Base-by-base conservation (phyloP, 2,329 filamentous ascomycete species). In the Verticillium klebahnii region DNA sequence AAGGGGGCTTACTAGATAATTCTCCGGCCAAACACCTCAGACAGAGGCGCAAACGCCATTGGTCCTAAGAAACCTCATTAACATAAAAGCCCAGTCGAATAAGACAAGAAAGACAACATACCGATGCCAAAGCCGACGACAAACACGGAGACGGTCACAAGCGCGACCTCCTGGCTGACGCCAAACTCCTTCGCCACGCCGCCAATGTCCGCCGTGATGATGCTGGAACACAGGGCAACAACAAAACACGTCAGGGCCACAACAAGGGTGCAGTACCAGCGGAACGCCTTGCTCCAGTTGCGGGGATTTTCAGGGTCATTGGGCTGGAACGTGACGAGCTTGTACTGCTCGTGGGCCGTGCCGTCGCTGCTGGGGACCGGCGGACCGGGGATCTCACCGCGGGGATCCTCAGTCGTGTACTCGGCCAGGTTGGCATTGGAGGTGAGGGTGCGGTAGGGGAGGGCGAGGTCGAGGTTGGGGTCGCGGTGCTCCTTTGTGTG, bases 231-330 rank as follows among this genome's bases (percentile, higher is more conserved):
- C 62, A 92, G 86, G 0, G 89, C 88, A 55, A 91, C 89, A 50
- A 90, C 87, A 70, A 92, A 92, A 70, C 89, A 92, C 1, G 89
- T 91, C 25, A 85, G 65, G 1, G 92, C 90, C 0, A 96, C 91
- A 17, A 92, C 86, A 89, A 96, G 92, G 29, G 92, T 97, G 70
- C 86, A 89, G 70, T 89, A 91, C 91, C 91, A 94, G 75, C 93
- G 95, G 73, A 80, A 89, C 1, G 76, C 78, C 73, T 92, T 92
- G 61, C 83, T 86, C 90, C 90, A 95, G 74, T 94, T 95, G 81
- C 94, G 94, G 0, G 92, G 91, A 69, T 94, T 94, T 66, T 88
- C 89, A 0, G 85, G 84, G 71, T 95, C 91, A 62, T 87, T 78
- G 2, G 88, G 82, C 4, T 81, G 84, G 70, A 95, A 96, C 0